phyloP scores from a whole-genome alignment of 371 early-diverging fungal species.

The Dichotomocladium elegans region DNA sequence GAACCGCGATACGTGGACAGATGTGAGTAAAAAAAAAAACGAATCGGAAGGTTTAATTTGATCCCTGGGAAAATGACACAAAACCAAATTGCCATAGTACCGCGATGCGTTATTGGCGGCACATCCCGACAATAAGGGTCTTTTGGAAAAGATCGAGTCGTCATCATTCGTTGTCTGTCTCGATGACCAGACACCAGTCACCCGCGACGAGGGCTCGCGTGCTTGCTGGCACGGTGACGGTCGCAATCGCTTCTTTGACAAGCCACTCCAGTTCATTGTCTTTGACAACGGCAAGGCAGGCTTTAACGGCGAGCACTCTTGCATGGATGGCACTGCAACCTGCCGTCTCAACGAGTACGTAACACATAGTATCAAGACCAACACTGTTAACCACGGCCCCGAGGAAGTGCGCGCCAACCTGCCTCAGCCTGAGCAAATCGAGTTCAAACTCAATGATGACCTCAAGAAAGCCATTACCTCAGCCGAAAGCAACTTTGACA shows the following conservation, averaged over 20 bases:
- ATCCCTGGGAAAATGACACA: neutral
- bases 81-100: constrained; percentile 16
- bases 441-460: constrained; percentile 61
- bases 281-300: constrained; percentile 96
- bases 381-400: constrained; percentile 65
- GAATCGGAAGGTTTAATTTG: constrained; percentile 28
- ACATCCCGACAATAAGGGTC: constrained; percentile 62
- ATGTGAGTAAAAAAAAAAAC: too few species aligned
- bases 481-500: constrained; percentile 71
- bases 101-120: constrained; percentile 64
- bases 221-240: constrained; percentile 94
- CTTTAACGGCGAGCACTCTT: constrained; percentile 93
- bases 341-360: constrained; percentile 73
- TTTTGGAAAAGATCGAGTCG: constrained; percentile 80
- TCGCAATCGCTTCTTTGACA: constrained; percentile 93
- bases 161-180: constrained; percentile 85
- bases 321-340: constrained; percentile 95
- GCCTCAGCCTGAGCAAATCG: constrained; percentile 61
- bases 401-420: constrained; percentile 46
- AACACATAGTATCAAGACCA: constrained; percentile 35
- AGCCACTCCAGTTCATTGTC: constrained; percentile 89
- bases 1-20: constrained; percentile 93
- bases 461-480: constrained; percentile 52
- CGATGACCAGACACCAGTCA: constrained; percentile 79
- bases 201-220: constrained; percentile 76